These are phyloP conservation scores for Candida dubliniensis DNA, from an alignment of 1,139 yeast genomes.

Conservation along the genomic window DNA sequence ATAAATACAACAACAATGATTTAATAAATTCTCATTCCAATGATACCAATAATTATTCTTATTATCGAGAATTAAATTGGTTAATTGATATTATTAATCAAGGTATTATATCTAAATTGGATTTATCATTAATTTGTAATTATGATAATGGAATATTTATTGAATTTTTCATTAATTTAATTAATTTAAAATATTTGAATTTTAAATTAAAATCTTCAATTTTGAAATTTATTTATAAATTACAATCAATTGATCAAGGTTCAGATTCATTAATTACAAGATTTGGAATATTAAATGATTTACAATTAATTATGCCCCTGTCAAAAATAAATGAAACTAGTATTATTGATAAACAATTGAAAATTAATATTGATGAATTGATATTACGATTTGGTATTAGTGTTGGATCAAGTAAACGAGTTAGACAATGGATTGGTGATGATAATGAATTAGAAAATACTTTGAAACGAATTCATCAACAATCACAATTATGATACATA, in stretches of 20 bases:
- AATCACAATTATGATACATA: neutral
- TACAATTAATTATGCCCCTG: slow-evolving; percentile 45
- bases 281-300: slow-evolving; percentile 53
- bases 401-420: slow-evolving; percentile 50
- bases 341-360: slow-evolving; percentile 33
- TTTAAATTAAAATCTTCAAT: slow-evolving; percentile 40
- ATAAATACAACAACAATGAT: slow-evolving; percentile 51
- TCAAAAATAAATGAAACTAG: slow-evolving; percentile 18
- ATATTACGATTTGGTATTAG: slow-evolving; percentile 45
- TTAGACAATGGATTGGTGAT: slow-evolving; percentile 58
- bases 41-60: slow-evolving; percentile 32
- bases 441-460: slow-evolving; percentile 45
- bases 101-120: slow-evolving; percentile 48
- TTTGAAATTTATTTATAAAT: slow-evolving; percentile 43
- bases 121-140: slow-evolving; percentile 39
- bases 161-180: slow-evolving; percentile 65
- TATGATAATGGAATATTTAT: slow-evolving; percentile 54
- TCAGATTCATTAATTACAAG: slow-evolving; percentile 62
- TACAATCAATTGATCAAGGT: slow-evolving; percentile 61
- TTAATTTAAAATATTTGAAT: slow-evolving; percentile 49
- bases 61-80: slow-evolving; percentile 66
- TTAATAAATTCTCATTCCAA: slow-evolving; percentile 37
- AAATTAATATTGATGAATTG: slow-evolving; percentile 47
- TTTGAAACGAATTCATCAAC: slow-evolving; percentile 43
- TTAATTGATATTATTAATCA: slow-evolving; percentile 49